These are phyloP conservation scores for Penicillium sp. DNA, from an alignment of 2,329 filamentous ascomycete species.

Conservation along the genomic window DNA sequence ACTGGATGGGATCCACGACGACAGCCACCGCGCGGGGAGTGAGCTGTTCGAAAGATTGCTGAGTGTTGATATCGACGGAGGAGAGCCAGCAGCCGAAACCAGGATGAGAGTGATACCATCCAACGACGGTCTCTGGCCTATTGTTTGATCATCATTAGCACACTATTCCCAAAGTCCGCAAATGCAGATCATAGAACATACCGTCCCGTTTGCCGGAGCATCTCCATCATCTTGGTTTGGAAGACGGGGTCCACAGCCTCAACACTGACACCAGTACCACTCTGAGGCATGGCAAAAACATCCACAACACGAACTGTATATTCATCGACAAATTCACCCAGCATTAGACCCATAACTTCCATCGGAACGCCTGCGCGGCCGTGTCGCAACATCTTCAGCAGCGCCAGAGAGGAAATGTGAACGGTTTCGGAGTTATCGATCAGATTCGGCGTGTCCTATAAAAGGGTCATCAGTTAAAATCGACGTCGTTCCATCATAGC, in stretches of 20 bases:
- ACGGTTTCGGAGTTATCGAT: conserved; percentile 99
- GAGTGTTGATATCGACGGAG: conserved; percentile 98
- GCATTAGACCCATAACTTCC: conserved; percentile 99
- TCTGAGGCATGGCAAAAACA: conserved; percentile 99
- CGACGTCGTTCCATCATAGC: background rate
- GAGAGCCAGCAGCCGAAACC: conserved; percentile 99
- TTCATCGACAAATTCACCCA: conserved; percentile 98
- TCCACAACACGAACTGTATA: conserved; percentile 98
- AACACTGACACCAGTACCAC: conserved; percentile 95
- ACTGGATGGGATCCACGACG: conserved; percentile 97
- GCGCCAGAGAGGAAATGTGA: conserved; percentile 95
- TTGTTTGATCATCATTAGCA: background rate
- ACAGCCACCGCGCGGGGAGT: conserved; percentile 96
- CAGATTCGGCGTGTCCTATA: conserved; percentile 82
- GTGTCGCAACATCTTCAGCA: conserved; percentile 98
- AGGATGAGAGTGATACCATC: conserved; percentile 99
- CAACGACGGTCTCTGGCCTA: conserved; percentile 94
- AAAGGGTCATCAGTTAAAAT: conserved; percentile 1
- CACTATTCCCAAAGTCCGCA: background rate
- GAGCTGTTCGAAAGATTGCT: conserved; percentile 99
- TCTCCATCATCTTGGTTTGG: conserved; percentile 99
- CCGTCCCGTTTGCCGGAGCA: conserved; percentile 96
- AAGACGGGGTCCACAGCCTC: conserved; percentile 98
- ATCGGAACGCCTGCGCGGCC: conserved; percentile 97
- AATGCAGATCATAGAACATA: conserved; percentile 50